phyloP scores from a whole-genome alignment of 805 yeast species.

The Schizosaccharomyces pombe region DNA sequence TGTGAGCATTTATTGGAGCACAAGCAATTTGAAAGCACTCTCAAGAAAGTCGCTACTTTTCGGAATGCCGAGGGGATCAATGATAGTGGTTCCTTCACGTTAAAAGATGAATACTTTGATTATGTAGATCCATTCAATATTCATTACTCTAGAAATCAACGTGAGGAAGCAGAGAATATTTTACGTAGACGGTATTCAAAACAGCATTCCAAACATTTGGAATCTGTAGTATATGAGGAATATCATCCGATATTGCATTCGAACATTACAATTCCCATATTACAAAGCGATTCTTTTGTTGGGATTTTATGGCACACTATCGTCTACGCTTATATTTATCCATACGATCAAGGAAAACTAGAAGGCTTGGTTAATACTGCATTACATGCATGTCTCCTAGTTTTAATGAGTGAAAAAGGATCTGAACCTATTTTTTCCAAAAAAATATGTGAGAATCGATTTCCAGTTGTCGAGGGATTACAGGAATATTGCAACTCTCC shows the following conservation, averaged over 20 bases:
- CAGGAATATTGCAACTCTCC: neutral
- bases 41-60: slow-evolving; percentile 34
- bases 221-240: neutral
- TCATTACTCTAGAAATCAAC: slow-evolving; percentile 49
- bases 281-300: neutral
- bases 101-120: slow-evolving; percentile 32
- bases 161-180: slow-evolving; percentile 59
- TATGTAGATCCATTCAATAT: slow-evolving; percentile 63
- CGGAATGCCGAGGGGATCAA: slow-evolving; percentile 34
- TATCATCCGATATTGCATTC: neutral
- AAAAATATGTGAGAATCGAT: neutral
- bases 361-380: neutral
- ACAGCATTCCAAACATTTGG: neutral
- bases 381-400: neutral
- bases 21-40: slow-evolving; percentile 43
- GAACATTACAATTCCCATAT: neutral
- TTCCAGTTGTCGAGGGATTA: neutral
- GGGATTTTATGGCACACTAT: neutral
- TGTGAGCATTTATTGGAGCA: slow-evolving; percentile 60
- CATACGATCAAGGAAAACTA: neutral
- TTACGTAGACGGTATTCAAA: slow-evolving; percentile 20
- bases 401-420: neutral
- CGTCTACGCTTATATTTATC: neutral
- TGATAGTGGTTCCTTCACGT: slow-evolving; percentile 40
- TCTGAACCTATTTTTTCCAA: neutral